phyloP scores from a whole-genome alignment of 768 basidiomycete genomes.

The Kondoa subrosea region DNA sequence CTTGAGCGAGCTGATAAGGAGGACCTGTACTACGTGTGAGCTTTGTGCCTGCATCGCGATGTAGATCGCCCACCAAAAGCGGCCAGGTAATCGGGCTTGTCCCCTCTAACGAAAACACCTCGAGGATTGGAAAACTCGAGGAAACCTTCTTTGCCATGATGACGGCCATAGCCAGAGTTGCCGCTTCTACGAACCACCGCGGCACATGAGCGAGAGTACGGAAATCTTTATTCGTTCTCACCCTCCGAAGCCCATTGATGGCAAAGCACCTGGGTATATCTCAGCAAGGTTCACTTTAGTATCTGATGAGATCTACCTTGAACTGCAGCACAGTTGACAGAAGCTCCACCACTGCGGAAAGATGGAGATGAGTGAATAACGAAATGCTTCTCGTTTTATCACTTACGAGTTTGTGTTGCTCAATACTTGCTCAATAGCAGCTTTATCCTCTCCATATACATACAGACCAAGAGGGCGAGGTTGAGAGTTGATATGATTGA shows the following conservation, averaged over 20 bases:
- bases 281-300: too few relatives aligned
- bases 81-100: neutral
- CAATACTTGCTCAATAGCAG: neutral
- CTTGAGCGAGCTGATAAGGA: neutral
- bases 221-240: too few relatives aligned
- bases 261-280: too few relatives aligned
- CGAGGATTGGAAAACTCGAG: constrained; percentile 4
- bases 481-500: neutral
- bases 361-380: too few relatives aligned
- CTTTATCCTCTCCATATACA: neutral
- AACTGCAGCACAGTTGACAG: too few relatives aligned
- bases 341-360: too few relatives aligned
- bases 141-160: constrained; percentile 4
- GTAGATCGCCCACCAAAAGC: neutral
- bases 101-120: neutral
- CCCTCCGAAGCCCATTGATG: too few relatives aligned
- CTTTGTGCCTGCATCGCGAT: neutral
- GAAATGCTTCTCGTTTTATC: too few relatives aligned
- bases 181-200: constrained; percentile 5
- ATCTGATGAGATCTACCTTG: too few relatives aligned
- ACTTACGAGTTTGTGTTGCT: constrained; percentile 7
- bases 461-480: constrained; percentile 3
- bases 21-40: neutral
- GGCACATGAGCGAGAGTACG: too few relatives aligned
- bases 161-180: neutral